A percentile compares a stretch with the other conserved stretches of the same genome.
These are phyloP conservation scores for Nevesoporus exiguus DNA, from an alignment of 768 basidiomycete genomes.

Conservation along the genomic window DNA sequence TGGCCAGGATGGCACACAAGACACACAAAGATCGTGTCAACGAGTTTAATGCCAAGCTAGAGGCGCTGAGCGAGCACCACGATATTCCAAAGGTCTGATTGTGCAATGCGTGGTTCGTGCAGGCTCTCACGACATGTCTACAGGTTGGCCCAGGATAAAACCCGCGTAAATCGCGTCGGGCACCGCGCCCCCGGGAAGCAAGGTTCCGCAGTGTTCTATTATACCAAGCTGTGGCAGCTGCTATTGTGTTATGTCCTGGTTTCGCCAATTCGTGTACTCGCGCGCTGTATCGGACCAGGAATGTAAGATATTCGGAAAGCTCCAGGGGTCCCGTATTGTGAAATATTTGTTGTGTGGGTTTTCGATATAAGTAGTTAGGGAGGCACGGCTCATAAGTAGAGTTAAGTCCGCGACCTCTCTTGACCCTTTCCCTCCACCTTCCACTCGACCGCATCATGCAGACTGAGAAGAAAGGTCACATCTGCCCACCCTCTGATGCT, in stretches of 20 bases:
- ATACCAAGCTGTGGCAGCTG: slow-evolving; percentile 17
- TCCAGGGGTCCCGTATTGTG: slow-evolving; percentile 30
- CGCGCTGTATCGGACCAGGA: slow-evolving; percentile 13
- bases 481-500: slow-evolving; percentile 57
- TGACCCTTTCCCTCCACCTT: slow-evolving; percentile 36
- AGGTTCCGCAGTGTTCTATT: slow-evolving; percentile 11
- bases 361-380: slow-evolving; percentile 39
- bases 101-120: slow-evolving; percentile 26
- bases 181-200: slow-evolving; percentile 14
- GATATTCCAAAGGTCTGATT: slow-evolving; percentile 82
- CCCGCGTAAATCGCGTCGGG: slow-evolving; percentile 29
- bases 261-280: slow-evolving; percentile 22
- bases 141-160: slow-evolving; percentile 87
- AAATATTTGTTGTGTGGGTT: slow-evolving; percentile 33
- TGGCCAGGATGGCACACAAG: slow-evolving; percentile 73
- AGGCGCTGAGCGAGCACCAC: slow-evolving; percentile 87
- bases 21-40: slow-evolving; percentile 93
- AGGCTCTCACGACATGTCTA: slow-evolving; percentile 23
- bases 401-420: slow-evolving; percentile 33
- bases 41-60: slow-evolving; percentile 85
- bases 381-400: slow-evolving; percentile 32
- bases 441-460: slow-evolving; percentile 36
- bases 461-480: slow-evolving; percentile 47
- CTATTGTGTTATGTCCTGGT: slow-evolving; percentile 15
- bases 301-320: slow-evolving; percentile 27